phyloP scores from a whole-genome alignment of 345 rosid genomes.

The Leavenworthia alabamica region DNA sequence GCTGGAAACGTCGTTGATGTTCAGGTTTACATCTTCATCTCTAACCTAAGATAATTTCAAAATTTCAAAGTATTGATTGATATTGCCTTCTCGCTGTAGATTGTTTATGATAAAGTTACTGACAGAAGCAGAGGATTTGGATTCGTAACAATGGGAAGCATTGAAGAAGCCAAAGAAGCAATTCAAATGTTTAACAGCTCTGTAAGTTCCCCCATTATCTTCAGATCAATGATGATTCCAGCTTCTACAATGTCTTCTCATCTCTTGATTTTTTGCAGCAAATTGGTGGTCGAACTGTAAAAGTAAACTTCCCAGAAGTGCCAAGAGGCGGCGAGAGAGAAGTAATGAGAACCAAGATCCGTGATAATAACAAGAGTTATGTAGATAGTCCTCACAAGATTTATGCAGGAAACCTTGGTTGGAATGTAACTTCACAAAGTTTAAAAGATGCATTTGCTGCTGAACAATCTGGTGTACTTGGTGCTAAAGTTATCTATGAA shows the following conservation, averaged over 20 bases:
- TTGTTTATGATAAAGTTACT: conserved; percentile 69
- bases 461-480: conserved; percentile 59
- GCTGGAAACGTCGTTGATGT: conserved; percentile 66
- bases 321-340: conserved; percentile 91
- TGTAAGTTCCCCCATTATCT: conserved; percentile 44
- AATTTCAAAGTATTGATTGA: background rate
- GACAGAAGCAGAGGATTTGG: conserved; percentile 98
- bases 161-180: conserved; percentile 79
- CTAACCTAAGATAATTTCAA: background rate
- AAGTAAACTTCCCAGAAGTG: conserved; percentile 91
- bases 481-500: conserved; percentile 79
- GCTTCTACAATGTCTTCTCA: background rate
- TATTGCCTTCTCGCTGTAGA: conserved; percentile 30
- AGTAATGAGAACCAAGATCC: conserved; percentile 53
- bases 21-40: conserved; percentile 42
- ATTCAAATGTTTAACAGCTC: conserved; percentile 73
- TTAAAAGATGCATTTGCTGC: conserved; percentile 63
- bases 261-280: conserved; percentile 39
- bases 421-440: conserved; percentile 68
- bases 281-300: conserved; percentile 76
- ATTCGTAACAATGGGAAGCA: conserved; percentile 69
- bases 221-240: background rate
- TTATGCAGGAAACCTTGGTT: conserved; percentile 86
- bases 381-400: conserved; percentile 78
- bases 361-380: conserved; percentile 45